Percentiles rank a stretch among this genome's conserved stretches.
Conservation (phyloP, 2,329 filamentous ascomycete genomes). For the Hypoxylon sp. region DNA sequence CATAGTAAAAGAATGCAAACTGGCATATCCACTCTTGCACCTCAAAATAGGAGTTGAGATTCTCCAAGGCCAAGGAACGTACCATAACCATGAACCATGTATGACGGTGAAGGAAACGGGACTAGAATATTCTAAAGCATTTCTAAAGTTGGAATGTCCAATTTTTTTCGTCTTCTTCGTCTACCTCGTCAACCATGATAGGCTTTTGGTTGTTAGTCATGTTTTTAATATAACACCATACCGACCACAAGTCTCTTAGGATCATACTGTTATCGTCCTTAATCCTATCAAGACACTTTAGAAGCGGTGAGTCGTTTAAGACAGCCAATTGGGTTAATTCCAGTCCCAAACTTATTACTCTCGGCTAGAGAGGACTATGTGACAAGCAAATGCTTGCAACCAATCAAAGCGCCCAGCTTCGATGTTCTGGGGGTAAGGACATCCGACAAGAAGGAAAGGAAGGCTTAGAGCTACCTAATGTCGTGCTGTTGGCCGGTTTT, state of each 20-base stretch:
- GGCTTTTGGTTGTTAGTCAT: conserved; percentile 18
- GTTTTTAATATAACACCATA: conserved; percentile 26
- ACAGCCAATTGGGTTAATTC: conserved; percentile 26
- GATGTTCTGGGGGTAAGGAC: conserved; percentile 28
- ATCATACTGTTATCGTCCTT: conserved; percentile 35
- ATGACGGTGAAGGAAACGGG: conserved; percentile 8
- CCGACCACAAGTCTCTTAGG: conserved; percentile 31
- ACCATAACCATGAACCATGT: conserved; percentile 22
- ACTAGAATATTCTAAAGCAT: conserved; percentile 43
- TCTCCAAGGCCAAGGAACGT: conserved; percentile 18
- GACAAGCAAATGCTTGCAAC: conserved; percentile 26
- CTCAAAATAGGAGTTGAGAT: conserved; percentile 28
- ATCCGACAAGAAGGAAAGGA: conserved; percentile 8
- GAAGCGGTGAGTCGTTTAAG: conserved; percentile 34
- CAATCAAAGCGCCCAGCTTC: conserved; percentile 25
- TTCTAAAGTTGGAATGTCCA: conserved; percentile 36
- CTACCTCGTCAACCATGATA: no score
- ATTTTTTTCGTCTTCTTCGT: background rate
- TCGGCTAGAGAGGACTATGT: conserved; percentile 21
- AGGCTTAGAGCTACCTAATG: conserved; percentile 26
- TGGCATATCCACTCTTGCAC: conserved; percentile 32
- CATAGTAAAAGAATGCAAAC: conserved; percentile 23
- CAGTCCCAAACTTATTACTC: conserved; percentile 20
- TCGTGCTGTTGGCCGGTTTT: conserved; percentile 34
- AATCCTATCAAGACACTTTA: conserved; percentile 14